Base-by-base conservation (phyloP, 116 monocot species). In the Dioscorea cayenensis region DNA sequence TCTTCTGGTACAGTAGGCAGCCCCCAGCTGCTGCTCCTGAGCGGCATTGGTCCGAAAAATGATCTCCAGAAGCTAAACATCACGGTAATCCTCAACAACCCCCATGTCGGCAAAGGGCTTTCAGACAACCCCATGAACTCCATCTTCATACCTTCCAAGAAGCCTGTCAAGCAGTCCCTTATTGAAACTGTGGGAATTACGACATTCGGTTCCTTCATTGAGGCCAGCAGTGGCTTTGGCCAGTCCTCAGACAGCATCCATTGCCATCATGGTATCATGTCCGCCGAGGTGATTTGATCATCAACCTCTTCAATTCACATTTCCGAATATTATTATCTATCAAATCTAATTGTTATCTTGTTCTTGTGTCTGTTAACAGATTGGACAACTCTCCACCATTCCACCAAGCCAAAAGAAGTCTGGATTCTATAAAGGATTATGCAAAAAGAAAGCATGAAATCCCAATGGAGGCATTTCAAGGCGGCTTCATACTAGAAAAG, bases 131-230 rank as follows among this genome's bases (percentile, higher is more conserved):
- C 82, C 18, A 77, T 77, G 82, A 82, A 82, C 60, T 55, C 77
- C 70, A 71, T 82, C 62, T 82, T 74, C 70, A 65, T 82, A 66
- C 82, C 82, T 35, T 86, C 82, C 2, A 87, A 86, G 78, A 68
- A 77, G 37, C 84, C 79, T 2, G 79, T 92, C 9, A 43, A 77
- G 80, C 92, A 92, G 76, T 96, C 96, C 20, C 81, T 96, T 17
- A 96, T 96, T 25, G 84, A 96, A 75, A 92, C 75, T 13, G 96
- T 96, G 2, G 92, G 96, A 14, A 92, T 96, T 81, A 96, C 96
- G 4, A 86, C 88, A 51, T 65, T 70, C 18, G 92, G 90, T 5
- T 70, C 84, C 25, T 96, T 88, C 72, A 96, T 96, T 55, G 96
- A 92, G 73, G 96, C 92, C n/a, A 92, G 92, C 78, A 96, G 87